These are phyloP conservation scores for Candida sanyaensis DNA, from an alignment of 1,139 yeast species.

Conservation along the genomic window DNA sequence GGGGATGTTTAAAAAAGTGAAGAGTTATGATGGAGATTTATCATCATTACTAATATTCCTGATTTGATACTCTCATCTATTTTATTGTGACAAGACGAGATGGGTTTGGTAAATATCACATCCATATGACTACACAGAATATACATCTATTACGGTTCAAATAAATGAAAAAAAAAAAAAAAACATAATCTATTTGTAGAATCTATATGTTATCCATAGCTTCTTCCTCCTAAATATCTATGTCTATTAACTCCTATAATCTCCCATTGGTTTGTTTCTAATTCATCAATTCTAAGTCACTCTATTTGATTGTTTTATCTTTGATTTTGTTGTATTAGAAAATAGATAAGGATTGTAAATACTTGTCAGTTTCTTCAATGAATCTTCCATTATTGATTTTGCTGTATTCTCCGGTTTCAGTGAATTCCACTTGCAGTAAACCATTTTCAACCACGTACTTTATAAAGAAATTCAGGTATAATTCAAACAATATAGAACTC, in stretches of 20 bases:
- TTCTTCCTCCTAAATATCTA: too few relatives aligned
- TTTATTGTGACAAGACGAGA: too few relatives aligned
- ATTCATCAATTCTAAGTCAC: background rate
- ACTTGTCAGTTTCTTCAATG: slow-evolving; percentile 45
- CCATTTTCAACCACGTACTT: slow-evolving; percentile 70
- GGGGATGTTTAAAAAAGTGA: too few relatives aligned
- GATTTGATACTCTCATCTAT: too few relatives aligned
- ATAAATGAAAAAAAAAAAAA: background rate
- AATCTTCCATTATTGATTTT: slow-evolving; percentile 47
- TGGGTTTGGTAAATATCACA: too few relatives aligned
- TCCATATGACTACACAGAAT: too few relatives aligned
- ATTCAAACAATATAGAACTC: slow-evolving; percentile 59
- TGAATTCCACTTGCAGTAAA: slow-evolving; percentile 54
- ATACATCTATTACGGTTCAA: too few relatives aligned
- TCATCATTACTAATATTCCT: too few relatives aligned
- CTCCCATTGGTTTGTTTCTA: background rate
- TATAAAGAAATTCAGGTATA: slow-evolving; percentile 69
- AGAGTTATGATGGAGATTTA: too few relatives aligned
- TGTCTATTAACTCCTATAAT: background rate
- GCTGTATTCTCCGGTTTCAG: slow-evolving; percentile 26
- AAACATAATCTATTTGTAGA: background rate
- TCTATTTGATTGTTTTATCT: background rate
- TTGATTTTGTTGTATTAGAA: slow-evolving; percentile 10
- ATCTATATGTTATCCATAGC: background rate
- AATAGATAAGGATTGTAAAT: slow-evolving; percentile 29